Conservation (phyloP, 202 grass and related monocot genomes). For the Cymbopogon flexuosus region DNA sequence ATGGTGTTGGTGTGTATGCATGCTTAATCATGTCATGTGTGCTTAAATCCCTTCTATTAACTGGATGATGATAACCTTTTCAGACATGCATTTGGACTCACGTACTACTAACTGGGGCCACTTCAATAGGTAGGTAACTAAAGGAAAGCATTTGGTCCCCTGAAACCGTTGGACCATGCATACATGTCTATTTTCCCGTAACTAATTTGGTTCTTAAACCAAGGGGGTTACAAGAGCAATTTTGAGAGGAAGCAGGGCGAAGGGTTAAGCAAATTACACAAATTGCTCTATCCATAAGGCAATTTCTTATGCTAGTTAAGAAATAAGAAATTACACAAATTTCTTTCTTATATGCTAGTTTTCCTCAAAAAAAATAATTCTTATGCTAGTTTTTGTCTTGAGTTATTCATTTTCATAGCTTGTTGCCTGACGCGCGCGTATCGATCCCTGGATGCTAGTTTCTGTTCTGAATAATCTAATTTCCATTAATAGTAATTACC, state of each 20-base stretch:
- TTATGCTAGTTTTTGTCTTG: neutral
- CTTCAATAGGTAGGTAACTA: slow-evolving; percentile 33
- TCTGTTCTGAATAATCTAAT: neutral
- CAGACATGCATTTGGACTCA: slow-evolving; percentile 32
- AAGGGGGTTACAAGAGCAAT: too few species aligned
- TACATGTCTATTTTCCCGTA: neutral
- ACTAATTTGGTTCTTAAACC: neutral
- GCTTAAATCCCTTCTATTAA: slow-evolving; percentile 15
- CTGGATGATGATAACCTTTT: slow-evolving; percentile 29
- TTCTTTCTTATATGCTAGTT: too few species aligned
- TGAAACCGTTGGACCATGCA: slow-evolving; percentile 23
- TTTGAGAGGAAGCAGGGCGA: too few species aligned
- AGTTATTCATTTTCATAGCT: neutral
- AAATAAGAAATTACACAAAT: too few species aligned
- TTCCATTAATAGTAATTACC: neutral
- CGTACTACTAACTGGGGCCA: slow-evolving; percentile 14
- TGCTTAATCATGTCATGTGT: neutral
- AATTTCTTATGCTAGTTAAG: too few species aligned
- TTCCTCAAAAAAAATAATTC: too few species aligned
- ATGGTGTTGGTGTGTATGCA: slow-evolving; percentile 2
- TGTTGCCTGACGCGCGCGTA: neutral
- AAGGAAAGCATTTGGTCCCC: slow-evolving; percentile 49
- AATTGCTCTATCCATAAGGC: too few species aligned
- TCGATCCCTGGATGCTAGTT: neutral
- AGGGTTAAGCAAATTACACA: too few species aligned